These are phyloP conservation scores for Hypsizygus ulmarius DNA, from an alignment of 1,284 basidiomycete genomes.

Conservation along the genomic window DNA sequence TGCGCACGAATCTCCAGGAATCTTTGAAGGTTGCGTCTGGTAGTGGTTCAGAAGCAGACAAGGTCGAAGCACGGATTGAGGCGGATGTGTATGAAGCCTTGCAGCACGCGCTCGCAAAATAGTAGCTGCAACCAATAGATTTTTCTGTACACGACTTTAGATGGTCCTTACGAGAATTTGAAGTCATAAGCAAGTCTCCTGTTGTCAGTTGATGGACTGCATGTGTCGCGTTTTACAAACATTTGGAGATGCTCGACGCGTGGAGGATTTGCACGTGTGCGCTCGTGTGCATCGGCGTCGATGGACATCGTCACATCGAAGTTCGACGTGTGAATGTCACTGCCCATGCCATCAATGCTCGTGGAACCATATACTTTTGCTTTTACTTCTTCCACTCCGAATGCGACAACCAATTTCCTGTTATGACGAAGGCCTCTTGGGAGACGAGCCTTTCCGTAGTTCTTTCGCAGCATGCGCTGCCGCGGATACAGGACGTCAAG, in stretches of 20 bases:
- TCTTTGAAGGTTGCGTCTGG: conserved; percentile 82
- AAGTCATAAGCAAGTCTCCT: no score
- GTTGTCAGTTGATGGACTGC: no score
- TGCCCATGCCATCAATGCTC: background rate
- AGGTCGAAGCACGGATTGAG: conserved; percentile 93
- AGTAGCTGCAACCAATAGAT: conserved; percentile 22
- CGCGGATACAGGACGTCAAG: no score
- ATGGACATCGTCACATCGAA: no score
- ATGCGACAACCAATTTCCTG: conserved; percentile 6
- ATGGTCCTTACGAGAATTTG: no score
- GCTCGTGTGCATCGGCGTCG: no score
- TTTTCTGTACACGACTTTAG: background rate
- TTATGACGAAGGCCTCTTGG: conserved; percentile 18
- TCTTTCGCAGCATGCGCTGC: no score
- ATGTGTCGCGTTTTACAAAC: no score
- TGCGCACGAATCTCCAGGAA: conserved; percentile 88
- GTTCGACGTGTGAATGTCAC: background rate
- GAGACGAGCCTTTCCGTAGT: conserved; percentile 19
- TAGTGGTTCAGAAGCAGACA: conserved; percentile 89
- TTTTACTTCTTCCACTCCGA: background rate
- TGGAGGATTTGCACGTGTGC: no score
- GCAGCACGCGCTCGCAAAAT: conserved; percentile 81
- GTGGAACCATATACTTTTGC: background rate
- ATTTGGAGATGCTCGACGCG: no score
- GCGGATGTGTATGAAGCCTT: conserved; percentile 95